These are phyloP conservation scores for Penstemon davidsonii DNA, from an alignment of 257 asterid species.

Conservation along the genomic window DNA sequence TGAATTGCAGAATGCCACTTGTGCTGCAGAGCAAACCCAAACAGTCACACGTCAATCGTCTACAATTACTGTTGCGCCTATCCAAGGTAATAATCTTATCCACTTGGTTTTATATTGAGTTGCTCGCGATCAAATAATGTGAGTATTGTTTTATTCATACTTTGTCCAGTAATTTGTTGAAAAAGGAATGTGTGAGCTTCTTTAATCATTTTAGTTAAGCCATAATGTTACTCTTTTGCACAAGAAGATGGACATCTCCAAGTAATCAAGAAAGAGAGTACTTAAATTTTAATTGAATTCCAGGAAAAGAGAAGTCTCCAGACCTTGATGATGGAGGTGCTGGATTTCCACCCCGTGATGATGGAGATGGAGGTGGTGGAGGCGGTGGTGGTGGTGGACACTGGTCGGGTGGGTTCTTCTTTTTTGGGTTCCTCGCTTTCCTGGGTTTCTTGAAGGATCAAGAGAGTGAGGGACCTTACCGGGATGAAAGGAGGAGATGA, in stretches of 20 bases:
- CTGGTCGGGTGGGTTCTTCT: conserved; percentile 90
- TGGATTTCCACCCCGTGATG: conserved; percentile 89
- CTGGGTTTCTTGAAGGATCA: conserved; percentile 68
- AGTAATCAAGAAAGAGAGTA: neutral
- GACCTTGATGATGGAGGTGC: conserved; percentile 90
- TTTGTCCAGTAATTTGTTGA: neutral
- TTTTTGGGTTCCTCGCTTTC: conserved; percentile 74
- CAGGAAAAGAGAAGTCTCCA: conserved; percentile 87
- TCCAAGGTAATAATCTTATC: conserved; percentile 50
- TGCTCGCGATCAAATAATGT: neutral
- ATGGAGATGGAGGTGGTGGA: conserved; percentile 81
- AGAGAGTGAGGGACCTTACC: conserved; percentile 60
- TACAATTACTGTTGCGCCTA: conserved; percentile 85
- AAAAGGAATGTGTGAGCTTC: conserved; percentile 9
- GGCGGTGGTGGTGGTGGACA: conserved; percentile 86
- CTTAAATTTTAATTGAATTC: conserved; percentile 3
- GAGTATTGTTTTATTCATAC: no score
- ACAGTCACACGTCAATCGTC: conserved; percentile 85
- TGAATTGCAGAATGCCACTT: conserved; percentile 69
- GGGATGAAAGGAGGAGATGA: conserved; percentile 50
- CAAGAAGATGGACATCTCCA: neutral
- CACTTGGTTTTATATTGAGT: conserved; percentile 7
- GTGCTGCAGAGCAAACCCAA: conserved; percentile 83
- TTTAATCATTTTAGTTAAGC: neutral
- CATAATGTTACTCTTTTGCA: neutral